phyloP scores from a whole-genome alignment of 2,329 filamentous ascomycete genomes.

The Lasiodiplodia gonubiensis region DNA sequence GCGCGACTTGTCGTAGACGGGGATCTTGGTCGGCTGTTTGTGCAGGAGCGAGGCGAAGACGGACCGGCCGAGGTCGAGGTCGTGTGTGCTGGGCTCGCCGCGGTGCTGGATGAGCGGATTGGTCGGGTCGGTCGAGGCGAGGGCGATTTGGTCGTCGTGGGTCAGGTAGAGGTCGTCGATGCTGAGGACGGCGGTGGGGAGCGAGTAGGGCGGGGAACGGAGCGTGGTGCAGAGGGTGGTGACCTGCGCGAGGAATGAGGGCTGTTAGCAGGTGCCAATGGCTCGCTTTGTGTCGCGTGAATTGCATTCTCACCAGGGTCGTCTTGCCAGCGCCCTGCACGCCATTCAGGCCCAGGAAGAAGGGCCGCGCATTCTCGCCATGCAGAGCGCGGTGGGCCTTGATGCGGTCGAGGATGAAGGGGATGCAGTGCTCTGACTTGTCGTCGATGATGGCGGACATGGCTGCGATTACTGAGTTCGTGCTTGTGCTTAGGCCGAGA shows the following conservation, averaged over 20 bases:
- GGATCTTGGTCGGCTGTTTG: constrained; percentile 64
- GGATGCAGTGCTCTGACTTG: constrained; percentile 77
- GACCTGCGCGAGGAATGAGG: constrained; percentile 51
- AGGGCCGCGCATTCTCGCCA: constrained; percentile 58
- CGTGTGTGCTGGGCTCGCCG: constrained; percentile 84
- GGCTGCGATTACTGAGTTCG: neutral
- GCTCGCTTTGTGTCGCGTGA: neutral
- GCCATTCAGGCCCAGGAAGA: constrained; percentile 85
- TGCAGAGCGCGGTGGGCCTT: constrained; percentile 49
- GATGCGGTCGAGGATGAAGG: constrained; percentile 72
- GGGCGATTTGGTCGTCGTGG: constrained; percentile 68
- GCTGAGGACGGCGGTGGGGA: constrained; percentile 74
- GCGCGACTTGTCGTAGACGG: constrained; percentile 83
- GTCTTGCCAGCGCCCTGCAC: constrained; percentile 91
- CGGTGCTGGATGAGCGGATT: constrained; percentile 82
- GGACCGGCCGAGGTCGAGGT: constrained; percentile 66
- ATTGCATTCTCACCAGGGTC: constrained; percentile 65
- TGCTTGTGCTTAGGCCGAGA: neutral
- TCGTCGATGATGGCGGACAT: constrained; percentile 65
- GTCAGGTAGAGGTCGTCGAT: constrained; percentile 90
- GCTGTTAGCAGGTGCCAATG: neutral
- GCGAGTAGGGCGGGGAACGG: constrained; percentile 60
- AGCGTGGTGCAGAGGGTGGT: constrained; percentile 68
- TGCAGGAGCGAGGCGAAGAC: constrained; percentile 67
- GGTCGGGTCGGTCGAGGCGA: constrained; percentile 68